Percentiles rank a stretch among this genome's conserved stretches.
These are phyloP conservation scores for Naganishia kalamii DNA, from an alignment of 768 basidiomycete species.

Conservation along the genomic window DNA sequence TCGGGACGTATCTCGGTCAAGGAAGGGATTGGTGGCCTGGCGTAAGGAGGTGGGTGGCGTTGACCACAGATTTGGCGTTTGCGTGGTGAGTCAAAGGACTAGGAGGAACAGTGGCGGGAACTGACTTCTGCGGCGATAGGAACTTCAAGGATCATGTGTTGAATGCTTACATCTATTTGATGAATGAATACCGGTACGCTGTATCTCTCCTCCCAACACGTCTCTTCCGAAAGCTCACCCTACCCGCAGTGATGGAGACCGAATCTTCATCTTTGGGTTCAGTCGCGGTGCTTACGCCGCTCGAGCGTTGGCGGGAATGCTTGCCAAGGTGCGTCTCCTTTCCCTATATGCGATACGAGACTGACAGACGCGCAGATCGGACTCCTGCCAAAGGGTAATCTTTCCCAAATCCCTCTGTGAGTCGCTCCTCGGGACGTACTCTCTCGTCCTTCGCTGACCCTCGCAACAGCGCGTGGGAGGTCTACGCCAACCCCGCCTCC, in stretches of 20 bases:
- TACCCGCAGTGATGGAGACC: slow-evolving; percentile 52
- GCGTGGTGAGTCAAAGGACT: slow-evolving; percentile 22
- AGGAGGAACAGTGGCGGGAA: neutral
- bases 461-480: slow-evolving; percentile 4
- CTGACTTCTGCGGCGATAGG: slow-evolving; percentile 13
- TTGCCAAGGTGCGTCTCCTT: slow-evolving; percentile 57
- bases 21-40: neutral
- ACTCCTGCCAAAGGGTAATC: slow-evolving; percentile 12
- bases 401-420: slow-evolving; percentile 16
- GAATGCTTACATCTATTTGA: slow-evolving; percentile 31
- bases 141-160: slow-evolving; percentile 31
- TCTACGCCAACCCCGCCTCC: neutral
- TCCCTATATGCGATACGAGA: too few relatives aligned
- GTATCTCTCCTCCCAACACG: too few relatives aligned
- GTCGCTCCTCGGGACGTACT: neutral
- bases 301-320: slow-evolving; percentile 67
- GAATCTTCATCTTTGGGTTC: slow-evolving; percentile 77
- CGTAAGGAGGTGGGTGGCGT: neutral
- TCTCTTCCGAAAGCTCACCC: neutral
- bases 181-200: slow-evolving; percentile 29
- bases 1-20: slow-evolving; percentile 15
- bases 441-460: neutral
- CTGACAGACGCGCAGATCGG: too few relatives aligned
- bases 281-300: slow-evolving; percentile 66
- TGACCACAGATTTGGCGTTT: slow-evolving; percentile 22